Evolutionary conservation across 1,139 yeast species (phyloP), one percentile per base, ranked within the genome.

Genomic region (Oligophagozyma castellii): DNA sequence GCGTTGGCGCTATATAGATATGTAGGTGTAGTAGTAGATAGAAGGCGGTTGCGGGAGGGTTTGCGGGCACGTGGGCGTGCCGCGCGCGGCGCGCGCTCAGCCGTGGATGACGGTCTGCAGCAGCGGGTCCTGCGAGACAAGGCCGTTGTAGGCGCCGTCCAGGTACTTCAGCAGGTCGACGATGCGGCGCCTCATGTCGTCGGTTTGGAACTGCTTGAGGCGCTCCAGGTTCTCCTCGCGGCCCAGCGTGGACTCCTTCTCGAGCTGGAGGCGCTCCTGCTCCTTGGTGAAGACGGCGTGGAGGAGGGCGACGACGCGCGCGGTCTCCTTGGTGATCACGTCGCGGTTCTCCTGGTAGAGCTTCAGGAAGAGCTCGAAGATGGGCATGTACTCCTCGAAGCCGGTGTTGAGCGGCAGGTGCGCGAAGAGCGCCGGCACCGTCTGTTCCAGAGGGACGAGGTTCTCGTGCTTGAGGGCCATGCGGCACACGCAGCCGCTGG

Each of bases 401-500:
- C 89, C 96, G 32, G 86, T 73, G 51, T 74, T 70, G 51, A 89
- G 68, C 30, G 99, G 99, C 51, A 92, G 66, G 49, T 79, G 89
- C 30, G 64, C 61, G 39, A 86, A 62, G 45, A 92, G 63, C 23
- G 77, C 79, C 25, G 84, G 83, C 31, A 89, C 55, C 20, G 89
- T 79, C 42, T 75, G 93, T 37, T 68, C 71, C 45, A 84, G 59
- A 36, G 96, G 96, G 40, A 89, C 74, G 26, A 76, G 68, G 31
- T 61, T 61, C 46, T 72, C 73, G 53, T 79, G 70, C 53, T 77
- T 76, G 54, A 80, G 62, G 13, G 81, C 69, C 81, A 89, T 68
- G 59, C 98, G 75, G 19, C 94, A 84, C 36, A 86, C 93, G 67
- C 98, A 89, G 27, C 99, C 99, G 56, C 93, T 79, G 5, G 95